Evolutionary conservation across 2,329 filamentous ascomycete genomes (phyloP), one percentile per base, ranked within the genome.

Genomic region (Anthostomella pinea): DNA sequence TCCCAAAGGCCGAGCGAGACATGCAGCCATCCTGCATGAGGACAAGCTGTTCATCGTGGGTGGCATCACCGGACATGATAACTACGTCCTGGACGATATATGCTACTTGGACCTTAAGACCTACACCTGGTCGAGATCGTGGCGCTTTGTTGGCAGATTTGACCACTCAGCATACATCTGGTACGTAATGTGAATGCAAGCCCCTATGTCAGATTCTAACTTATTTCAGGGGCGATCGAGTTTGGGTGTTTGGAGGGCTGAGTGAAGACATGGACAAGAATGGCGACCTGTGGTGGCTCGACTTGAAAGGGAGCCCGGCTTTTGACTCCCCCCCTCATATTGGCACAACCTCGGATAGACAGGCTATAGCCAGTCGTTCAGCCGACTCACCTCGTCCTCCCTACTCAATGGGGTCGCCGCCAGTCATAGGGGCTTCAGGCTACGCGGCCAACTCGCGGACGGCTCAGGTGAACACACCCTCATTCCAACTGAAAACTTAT

Each of bases 71-170:
- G 91, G 90, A 2, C 85, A 91, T 49, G 89, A 93, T 49, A 95
- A 88, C 57, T 83, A 87, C 52, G 90, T 97, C 16, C 72, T 97
- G 31, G 91, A 97, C 59, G 93, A 98, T 58, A 88, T 98, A 33
- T 95, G 89, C 68, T 98, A 95, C 57, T 77, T 98, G 31, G 93
- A 98, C 59, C 72, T 98, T 30, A 96, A 95, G 69, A 97, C 93
- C 2, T 96, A 88, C 73, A 95, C 90, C 1, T 98, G 93, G 93
- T 97, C 91, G 38, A 82, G 88, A 39, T 83, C 88, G 25, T 98
- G 93, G 93, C 86, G 84, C 43, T 98, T 98, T 59, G 90, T 96
- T 17, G 83, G 87, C 31, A 81, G 93, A 24, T 98, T 95, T 58
- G 93, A 98, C 54, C 93, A 98, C 59, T 89, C 88, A 11, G 89